Evolutionary conservation across 352 stramenopile species (phyloP), one percentile per base, ranked within the genome.

Genomic region (Thalassiosira exigua): DNA sequence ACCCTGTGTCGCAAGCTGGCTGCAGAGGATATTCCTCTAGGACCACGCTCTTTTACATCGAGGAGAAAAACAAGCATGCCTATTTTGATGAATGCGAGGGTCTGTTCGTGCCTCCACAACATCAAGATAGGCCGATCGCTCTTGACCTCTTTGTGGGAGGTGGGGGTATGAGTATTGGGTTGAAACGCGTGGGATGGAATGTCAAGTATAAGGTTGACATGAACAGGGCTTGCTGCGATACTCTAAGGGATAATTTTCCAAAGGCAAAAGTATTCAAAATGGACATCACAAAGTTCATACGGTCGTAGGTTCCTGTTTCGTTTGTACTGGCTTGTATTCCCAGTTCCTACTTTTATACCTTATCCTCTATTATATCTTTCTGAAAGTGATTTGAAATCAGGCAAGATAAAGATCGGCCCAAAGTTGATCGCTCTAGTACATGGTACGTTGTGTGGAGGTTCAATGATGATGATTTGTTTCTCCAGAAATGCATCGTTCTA

Each of bases 81-180:
- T 66, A 66, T 22, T 27, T 51, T 19, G n/a, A 42, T 39, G 41
- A 64, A 52, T 5, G 30, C 56, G 51, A 36, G n/a, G 9, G 21
- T 14, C 17, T 33, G 17, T 44, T 21, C 29, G 14, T 19, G 46
- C 46, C 21, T 24, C 21, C 12, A 30, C 7, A 19, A 21, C 33
- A 50, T 4, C 3, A 65, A n/a, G 36, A 44, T 11, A 19, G 22
- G 22, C 73, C 58, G 11, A 59, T 30, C 24, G 58, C 50, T 2
- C 44, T 85, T 21, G 81, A 88, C 26, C 32, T 85, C 24, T 88
- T 85, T 72, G 76, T 69, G 26, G 81, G 81, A 12, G 53, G 50
- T 42, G 81, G 81, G 4, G 81, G 81, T 11, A 86, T 81, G 76
- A 65, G 33, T 3, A 51, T 72, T 41, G 81, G 81, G 0, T 41